phyloP scores from a whole-genome alignment of 106 monocot species.

The Allium sativum region DNA sequence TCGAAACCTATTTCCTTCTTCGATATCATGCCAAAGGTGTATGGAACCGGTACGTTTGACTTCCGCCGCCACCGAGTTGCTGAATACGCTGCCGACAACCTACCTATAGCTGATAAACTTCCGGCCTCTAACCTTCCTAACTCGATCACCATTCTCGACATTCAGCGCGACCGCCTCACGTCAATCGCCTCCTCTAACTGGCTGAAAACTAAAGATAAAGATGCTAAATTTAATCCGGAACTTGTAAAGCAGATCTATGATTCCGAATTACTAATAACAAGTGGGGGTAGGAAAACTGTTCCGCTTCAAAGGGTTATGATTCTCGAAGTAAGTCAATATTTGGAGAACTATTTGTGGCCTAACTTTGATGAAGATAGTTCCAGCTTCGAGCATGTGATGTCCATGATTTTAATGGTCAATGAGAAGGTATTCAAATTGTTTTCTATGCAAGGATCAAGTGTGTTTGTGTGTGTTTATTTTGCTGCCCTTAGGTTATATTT shows the following conservation, averaged over 20 bases:
- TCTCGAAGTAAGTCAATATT: slow-evolving; percentile 93
- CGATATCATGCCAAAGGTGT: slow-evolving; percentile 72
- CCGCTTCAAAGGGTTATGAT: slow-evolving; percentile 93
- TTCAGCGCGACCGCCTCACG: slow-evolving; percentile 82
- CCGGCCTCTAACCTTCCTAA: slow-evolving; percentile 21
- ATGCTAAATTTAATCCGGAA: slow-evolving; percentile 40
- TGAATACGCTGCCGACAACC: slow-evolving; percentile 46
- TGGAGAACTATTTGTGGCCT: slow-evolving; percentile 96
- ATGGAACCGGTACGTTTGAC: slow-evolving; percentile 78
- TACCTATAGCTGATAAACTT: slow-evolving; percentile 22
- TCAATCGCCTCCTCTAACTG: slow-evolving; percentile 62
- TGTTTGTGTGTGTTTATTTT: background rate
- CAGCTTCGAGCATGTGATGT: slow-evolving; percentile 94
- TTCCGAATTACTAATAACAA: slow-evolving; percentile 56
- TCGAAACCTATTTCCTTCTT: too few relatives aligned
- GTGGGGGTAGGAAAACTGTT: slow-evolving; percentile 62
- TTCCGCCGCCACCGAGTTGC: slow-evolving; percentile 91
- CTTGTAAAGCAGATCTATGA: slow-evolving; percentile 79
- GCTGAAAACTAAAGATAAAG: slow-evolving; percentile 14
- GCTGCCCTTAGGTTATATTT: background rate
- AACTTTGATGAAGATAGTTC: slow-evolving; percentile 67
- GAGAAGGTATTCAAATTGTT: slow-evolving; percentile 53
- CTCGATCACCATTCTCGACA: slow-evolving; percentile 80
- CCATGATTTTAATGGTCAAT: slow-evolving; percentile 94
- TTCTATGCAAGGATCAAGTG: background rate